These are phyloP conservation scores for Amanita inopinata DNA, from an alignment of 768 basidiomycete genomes.

Conservation along the genomic window DNA sequence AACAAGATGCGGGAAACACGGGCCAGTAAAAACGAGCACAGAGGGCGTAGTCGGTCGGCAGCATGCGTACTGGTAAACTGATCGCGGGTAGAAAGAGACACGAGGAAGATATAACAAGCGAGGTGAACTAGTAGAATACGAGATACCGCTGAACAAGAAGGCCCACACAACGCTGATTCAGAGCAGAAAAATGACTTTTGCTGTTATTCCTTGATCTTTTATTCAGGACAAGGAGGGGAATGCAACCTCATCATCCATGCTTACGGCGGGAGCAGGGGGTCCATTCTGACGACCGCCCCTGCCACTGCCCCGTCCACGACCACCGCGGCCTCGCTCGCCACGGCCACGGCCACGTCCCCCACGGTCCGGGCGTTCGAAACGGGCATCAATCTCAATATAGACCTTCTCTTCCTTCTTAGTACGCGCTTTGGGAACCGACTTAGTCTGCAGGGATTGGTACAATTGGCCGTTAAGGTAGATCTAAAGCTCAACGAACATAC, in stretches of 20 bases:
- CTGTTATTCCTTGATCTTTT: neutral
- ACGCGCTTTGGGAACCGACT: slow-evolving; percentile 52
- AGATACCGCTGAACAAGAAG: slow-evolving; percentile 1
- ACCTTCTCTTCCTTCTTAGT: slow-evolving; percentile 86
- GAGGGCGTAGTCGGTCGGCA: too few relatives aligned
- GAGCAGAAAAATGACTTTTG: neutral
- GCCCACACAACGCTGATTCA: slow-evolving; percentile 3
- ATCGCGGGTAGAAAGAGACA: neutral
- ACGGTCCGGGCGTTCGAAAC: slow-evolving; percentile 75
- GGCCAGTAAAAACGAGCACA: too few relatives aligned
- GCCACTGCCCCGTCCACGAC: slow-evolving; percentile 31
- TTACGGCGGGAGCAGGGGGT: slow-evolving; percentile 31
- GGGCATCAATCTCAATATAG: slow-evolving; percentile 85
- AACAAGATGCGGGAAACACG: neutral
- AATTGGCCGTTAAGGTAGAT: neutral
- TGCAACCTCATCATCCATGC: slow-evolving; percentile 76
- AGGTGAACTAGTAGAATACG: slow-evolving; percentile 1
- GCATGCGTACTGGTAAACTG: too few relatives aligned
- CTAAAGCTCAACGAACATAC: slow-evolving; percentile 29
- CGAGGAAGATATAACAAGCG: slow-evolving; percentile 1
- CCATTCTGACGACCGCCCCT: slow-evolving; percentile 36
- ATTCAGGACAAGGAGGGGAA: slow-evolving; percentile 78
- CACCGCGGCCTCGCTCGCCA: slow-evolving; percentile 23
- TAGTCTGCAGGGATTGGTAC: slow-evolving; percentile 40
- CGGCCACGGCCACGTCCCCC: slow-evolving; percentile 39